Base-by-base conservation (phyloP, 306 rosid species). In the Biancaea sappan region DNA sequence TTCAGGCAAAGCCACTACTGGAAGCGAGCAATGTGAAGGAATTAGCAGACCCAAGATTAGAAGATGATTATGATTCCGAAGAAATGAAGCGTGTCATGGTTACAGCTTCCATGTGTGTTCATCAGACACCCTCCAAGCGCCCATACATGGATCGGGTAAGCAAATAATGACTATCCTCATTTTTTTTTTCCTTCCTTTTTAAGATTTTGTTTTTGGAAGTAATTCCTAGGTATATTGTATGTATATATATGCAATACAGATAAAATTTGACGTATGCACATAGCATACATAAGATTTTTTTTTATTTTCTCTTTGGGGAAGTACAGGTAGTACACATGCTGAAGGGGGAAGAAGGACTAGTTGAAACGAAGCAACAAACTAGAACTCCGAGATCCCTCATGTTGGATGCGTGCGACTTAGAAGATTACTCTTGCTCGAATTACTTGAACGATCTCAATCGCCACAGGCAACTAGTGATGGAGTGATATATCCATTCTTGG, bases 391-490 rank as follows among this genome's bases (percentile, higher is more conserved):
- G 86, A 76, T 88, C 91, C 3, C 83, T 77, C 18, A 34, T 85
- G 75, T 44, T 87, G 47, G 93, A 90, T 68, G 89, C 88, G 9
- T 86, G 92, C 80, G 96, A 92, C 77, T 72, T 88, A 53, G 98
- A 92, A 79, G 98, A 90, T 62, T 92, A 90, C 61, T 84, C 92
- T 2, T 85, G 89, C 77, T 77, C 92, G 2, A 92, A 69, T 72
- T 90, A 92, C 73, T 83, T 90, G 72, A 87, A 48, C 19, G 94
- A 90, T 77, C 84, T 90, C 48, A 80, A 65, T 66, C 96, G 98
- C 58, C 96, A 92, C 29, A 84, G 84, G 88, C 83, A 90, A 56
- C 82, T 92, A 19, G 72, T 90, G 16, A 66, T 92, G 98, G 98
- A 90, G 87, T 91, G 81, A 61, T 8, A 15, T 6, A 5, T 5